Evolutionary conservation across 345 rosid genomes (phyloP).

Genomic region (Pugionium cornutum): DNA sequence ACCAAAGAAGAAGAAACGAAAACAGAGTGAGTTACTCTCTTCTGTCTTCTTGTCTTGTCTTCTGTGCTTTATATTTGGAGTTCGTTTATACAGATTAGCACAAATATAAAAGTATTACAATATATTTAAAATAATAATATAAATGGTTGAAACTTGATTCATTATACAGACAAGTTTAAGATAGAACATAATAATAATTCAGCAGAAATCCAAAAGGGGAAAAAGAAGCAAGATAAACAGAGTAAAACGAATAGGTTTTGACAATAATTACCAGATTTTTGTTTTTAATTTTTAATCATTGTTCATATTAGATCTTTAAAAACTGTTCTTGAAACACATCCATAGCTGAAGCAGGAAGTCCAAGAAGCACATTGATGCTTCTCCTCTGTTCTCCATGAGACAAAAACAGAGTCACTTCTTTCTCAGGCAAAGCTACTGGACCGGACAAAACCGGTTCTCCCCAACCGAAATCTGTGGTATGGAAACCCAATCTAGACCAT

Average conservation of each 20-base stretch:
- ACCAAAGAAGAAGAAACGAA: no score
- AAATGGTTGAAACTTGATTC: conserved; percentile 30
- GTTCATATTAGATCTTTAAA: conserved; percentile 41
- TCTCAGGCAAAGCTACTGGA: conserved; percentile 88
- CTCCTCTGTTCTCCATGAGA: conserved; percentile 80
- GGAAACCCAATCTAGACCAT: conserved; percentile 82
- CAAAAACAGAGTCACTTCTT: conserved; percentile 81
- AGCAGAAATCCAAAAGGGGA: conserved; percentile 7
- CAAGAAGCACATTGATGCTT: conserved; percentile 84
- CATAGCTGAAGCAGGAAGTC: conserved; percentile 82
- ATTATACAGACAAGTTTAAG: conserved; percentile 36
- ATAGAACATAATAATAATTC: conserved; percentile 7
- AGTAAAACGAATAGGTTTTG: conserved; percentile 30
- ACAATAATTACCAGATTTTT: conserved; percentile 20
- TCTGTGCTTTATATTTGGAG: no score
- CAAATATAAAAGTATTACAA: conserved; percentile 3
- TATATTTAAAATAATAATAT: conserved; percentile 9
- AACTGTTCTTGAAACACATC: conserved; percentile 60
- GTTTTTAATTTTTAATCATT: background rate
- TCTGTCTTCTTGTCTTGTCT: no score
- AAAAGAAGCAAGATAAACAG: conserved; percentile 8
- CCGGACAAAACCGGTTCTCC: conserved; percentile 81
- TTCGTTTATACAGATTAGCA: no score
- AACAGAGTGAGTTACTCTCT: no score
- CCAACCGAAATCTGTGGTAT: conserved; percentile 90